These are phyloP conservation scores for Penicillium pulvis DNA, from an alignment of 495 filamentous ascomycete species.

Conservation along the genomic window DNA sequence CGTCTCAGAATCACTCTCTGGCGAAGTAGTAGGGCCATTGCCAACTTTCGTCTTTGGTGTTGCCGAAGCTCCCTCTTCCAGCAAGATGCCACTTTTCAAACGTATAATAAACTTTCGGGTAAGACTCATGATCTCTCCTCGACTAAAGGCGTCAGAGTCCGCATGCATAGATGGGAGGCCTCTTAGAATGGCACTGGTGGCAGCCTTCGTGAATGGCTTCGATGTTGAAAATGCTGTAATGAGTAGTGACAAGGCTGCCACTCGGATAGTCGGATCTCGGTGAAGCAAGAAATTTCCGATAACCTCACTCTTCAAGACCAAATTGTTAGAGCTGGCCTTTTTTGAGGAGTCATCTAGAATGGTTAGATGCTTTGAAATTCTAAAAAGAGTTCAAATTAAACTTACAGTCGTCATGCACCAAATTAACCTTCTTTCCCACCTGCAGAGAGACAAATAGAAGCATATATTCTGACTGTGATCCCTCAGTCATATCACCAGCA, in stretches of 20 bases:
- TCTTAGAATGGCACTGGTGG: slow-evolving; percentile 59
- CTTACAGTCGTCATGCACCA: slow-evolving; percentile 75
- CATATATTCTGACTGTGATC: slow-evolving; percentile 54
- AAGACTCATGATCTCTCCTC: slow-evolving; percentile 71
- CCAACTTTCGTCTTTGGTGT: not conserved
- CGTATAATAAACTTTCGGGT: slow-evolving; percentile 69
- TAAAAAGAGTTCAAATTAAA: not conserved
- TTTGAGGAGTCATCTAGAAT: slow-evolving; percentile 34
- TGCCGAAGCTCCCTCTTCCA: not conserved
- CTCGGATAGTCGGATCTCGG: slow-evolving; percentile 62
- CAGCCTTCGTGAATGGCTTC: slow-evolving; percentile 62
- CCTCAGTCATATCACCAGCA: slow-evolving; percentile 42
- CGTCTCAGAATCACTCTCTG: slow-evolving; percentile 45
- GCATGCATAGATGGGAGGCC: slow-evolving; percentile 70
- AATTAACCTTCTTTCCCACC: slow-evolving; percentile 74
- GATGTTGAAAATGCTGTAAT: slow-evolving; percentile 69
- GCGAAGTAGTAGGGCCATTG: slow-evolving; percentile 17
- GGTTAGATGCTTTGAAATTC: not conserved
- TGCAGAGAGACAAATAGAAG: slow-evolving; percentile 71
- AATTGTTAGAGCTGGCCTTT: slow-evolving; percentile 12
- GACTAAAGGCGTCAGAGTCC: slow-evolving; percentile 80
- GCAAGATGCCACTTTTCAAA: slow-evolving; percentile 44
- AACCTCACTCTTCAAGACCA: slow-evolving; percentile 43
- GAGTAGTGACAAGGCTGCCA: slow-evolving; percentile 74
- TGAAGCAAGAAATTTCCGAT: slow-evolving; percentile 61